Base-by-base conservation (phyloP, 257 asterid genomes). In the Fraxinus pennsylvanica region DNA sequence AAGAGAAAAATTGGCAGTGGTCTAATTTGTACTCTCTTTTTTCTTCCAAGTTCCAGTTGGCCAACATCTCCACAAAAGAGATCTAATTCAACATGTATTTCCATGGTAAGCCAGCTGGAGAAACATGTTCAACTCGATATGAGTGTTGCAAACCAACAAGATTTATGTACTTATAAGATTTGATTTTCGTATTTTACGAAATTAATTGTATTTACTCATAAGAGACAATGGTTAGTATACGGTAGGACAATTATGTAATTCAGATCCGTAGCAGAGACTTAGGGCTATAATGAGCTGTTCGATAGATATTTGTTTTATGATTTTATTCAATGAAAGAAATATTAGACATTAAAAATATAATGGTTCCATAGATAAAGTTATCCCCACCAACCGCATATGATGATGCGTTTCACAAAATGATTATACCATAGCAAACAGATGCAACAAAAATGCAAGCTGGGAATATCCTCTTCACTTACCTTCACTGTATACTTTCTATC, bases 401-500 rank as follows among this genome's bases (percentile, higher is more conserved):
- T 7, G 14, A 9, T 59, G 67, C 14, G 4, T 4, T 25, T 63
- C 36, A 22, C 35, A 12, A 63, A 22, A 63, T 63, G 69, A 63
- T n/a, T 63, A 63, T 63, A 75, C 36, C 41, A 27, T 63, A 75
- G 43, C 41, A 76, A 43, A 41, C 59, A 74, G 73, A 77, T 76
- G 78, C 84, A 76, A 61, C 36, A n/a, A 63, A 45, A 25, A 74
- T 30, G 21, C 38, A 39, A 19, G 74, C 72, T 61, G 77, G 52
- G 79, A 68, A 80, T 29, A 41, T 25, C 71, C 22, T 5, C 19
- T 68, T 68, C 79, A 73, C 88, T 86, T 84, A 95, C 99, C 97
- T 95, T 95, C 82, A 93, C 99, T 7, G 99, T 95, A 69, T 90
- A 95, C 87, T 91, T 95, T 74, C 68, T 95, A 90, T 95, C 99